Conservation (phyloP, 257 asterid genomes). For the Coffea eugenioides region DNA sequence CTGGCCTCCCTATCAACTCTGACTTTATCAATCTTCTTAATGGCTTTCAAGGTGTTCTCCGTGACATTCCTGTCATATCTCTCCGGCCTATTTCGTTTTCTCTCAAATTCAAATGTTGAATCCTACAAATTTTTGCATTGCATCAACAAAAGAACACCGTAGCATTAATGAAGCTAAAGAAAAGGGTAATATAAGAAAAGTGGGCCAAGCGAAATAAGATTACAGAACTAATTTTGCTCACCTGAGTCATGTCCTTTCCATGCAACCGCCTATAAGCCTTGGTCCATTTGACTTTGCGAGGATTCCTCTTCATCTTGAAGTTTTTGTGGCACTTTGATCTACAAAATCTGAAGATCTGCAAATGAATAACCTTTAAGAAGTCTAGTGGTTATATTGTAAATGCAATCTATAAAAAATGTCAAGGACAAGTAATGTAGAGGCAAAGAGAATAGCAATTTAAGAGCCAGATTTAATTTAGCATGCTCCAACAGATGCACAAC, state of each 20-base stretch:
- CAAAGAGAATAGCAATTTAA: background rate
- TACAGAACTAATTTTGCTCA: constrained; percentile 13
- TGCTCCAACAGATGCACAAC: background rate
- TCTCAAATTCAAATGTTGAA: constrained; percentile 91
- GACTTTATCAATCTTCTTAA: constrained; percentile 77
- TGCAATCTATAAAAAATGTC: background rate
- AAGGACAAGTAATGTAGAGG: background rate
- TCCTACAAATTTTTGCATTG: constrained; percentile 45
- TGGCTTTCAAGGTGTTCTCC: constrained; percentile 68
- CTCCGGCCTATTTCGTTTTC: constrained; percentile 84
- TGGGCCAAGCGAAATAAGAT: background rate
- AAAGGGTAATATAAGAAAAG: background rate
- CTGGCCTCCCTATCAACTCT: constrained; percentile 61
- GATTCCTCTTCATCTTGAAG: constrained; percentile 97
- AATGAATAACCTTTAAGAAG: constrained; percentile 9
- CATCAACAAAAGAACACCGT: background rate
- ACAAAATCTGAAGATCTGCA: constrained; percentile 80
- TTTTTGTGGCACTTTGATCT: constrained; percentile 90
- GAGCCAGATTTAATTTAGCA: background rate
- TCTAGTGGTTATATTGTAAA: background rate
- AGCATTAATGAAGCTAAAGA: background rate
- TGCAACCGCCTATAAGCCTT: constrained; percentile 83
- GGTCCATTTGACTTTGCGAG: constrained; percentile 91
- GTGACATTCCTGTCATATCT: constrained; percentile 75
- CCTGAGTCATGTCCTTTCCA: constrained; percentile 97